Base-by-base conservation (phyloP, 2,329 filamentous ascomycete genomes). In the Clarireedia monteithiana region DNA sequence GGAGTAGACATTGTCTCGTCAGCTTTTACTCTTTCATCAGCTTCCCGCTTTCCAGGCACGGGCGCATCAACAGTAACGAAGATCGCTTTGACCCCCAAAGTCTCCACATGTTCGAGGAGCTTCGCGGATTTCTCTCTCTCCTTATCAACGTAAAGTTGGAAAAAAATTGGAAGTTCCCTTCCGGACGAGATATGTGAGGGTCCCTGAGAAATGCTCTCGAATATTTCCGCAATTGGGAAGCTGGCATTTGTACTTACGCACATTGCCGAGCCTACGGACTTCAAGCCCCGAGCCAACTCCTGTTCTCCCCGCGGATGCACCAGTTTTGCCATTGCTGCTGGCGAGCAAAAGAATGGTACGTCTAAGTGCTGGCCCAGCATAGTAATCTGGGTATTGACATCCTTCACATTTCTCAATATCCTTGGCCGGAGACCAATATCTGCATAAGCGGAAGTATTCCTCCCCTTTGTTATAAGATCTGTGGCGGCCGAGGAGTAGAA, bases 401-500 rank as follows among this genome's bases (percentile, higher is more conserved):
- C 59, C 15, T 75, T 74, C 5, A 87, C 83, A 62, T 84, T 75
- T 39, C 74, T 72, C 53, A 85, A 70, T 27, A 83, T 74, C 20
- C 81, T 75, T 0, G 82, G 83, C 0, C 84, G 78, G 5, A 87
- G 75, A 67, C 75, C 75, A 60, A 86, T 83, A 26, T 75, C 69
- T 42, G 75, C 70, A 62, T 83, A 84, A 59, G 76, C 72, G 0
- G 75, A 72, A 24, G 72, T 74, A 66, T 87, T 88, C 50, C 76
- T 74, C 23, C 72, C 71, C 48, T 83, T 80, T 39, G 84, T 81
- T 63, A 77, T 76, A 23, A 91, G 76, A 71, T 97, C 84, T 5
- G 82, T 86, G 10, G 84, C 80, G 2, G 83, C 84, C 7, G 82
- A 85, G 20, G 81, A 85, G 65, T 84, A 80, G 64, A 86, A 88